These are phyloP conservation scores for Halophytophthora polymorphica DNA, from an alignment of 352 stramenopile species.

Conservation along the genomic window DNA sequence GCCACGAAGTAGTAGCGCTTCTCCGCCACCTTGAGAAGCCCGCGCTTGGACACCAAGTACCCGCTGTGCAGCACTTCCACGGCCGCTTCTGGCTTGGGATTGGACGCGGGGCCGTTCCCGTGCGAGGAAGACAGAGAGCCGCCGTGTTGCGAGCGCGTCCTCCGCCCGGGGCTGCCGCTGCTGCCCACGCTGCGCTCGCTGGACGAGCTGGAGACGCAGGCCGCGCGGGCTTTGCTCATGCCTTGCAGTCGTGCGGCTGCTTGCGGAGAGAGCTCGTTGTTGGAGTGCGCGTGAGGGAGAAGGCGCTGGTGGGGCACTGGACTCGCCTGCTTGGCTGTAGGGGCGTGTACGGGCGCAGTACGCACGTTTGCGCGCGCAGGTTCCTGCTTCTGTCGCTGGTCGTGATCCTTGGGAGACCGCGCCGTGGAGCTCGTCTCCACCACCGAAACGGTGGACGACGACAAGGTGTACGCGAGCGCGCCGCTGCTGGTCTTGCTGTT, in stretches of 20 bases:
- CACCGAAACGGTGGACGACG: neutral
- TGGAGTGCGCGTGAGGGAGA: slow-evolving; percentile 9
- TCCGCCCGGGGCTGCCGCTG: slow-evolving; percentile 6
- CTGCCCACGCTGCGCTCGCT: slow-evolving; percentile 10
- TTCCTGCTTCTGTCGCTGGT: neutral
- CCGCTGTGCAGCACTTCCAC: slow-evolving; percentile 43
- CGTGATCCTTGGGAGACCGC: neutral
- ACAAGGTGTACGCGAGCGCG: neutral
- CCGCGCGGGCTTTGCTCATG: slow-evolving; percentile 3
- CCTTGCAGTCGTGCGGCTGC: neutral
- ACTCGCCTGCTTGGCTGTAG: neutral
- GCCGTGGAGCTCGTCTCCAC: slow-evolving; percentile 1
- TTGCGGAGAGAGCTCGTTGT: slow-evolving; percentile 1
- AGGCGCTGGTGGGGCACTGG: slow-evolving; percentile 4
- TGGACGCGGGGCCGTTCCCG: slow-evolving; percentile 8
- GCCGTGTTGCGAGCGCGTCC: slow-evolving; percentile 14
- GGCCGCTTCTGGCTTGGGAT: slow-evolving; percentile 19
- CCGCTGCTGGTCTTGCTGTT: slow-evolving; percentile 22
- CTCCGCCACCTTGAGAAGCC: slow-evolving; percentile 56
- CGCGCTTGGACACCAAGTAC: slow-evolving; percentile 43
- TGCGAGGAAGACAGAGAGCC: slow-evolving; percentile 17
- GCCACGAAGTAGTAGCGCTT: slow-evolving; percentile 70
- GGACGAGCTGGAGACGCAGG: slow-evolving; percentile 10
- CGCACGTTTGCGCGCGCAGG: slow-evolving; percentile 1
- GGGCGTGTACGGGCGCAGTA: neutral